Base-by-base conservation (phyloP, 2,329 filamentous ascomycete genomes). In the Claviceps pusilla region DNA sequence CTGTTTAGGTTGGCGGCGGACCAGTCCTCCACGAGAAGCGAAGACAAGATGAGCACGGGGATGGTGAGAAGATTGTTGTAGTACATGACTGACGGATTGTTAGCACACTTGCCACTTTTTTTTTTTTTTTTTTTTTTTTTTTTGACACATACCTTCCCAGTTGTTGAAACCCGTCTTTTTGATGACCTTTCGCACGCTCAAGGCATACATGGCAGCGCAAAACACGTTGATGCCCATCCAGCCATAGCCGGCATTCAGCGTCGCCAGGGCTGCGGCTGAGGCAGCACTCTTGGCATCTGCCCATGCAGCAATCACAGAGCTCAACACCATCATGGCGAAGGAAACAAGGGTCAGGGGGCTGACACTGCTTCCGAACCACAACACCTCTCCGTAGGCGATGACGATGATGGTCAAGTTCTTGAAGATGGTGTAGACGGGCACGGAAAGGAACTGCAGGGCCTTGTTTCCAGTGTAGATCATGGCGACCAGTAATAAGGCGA, bases 101-200 rank as follows among this genome's bases (percentile, higher is more conserved):
- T 19, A 19, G 19, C 19, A 19, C 19, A 19, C 46, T 19, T 33
- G 48, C 16, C 16, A 19, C 3, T 2, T 19, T 19, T 29, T 47
- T 14, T 49, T 24, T 28, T 29, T 49, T 24, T 28, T 29, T 49
- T 24, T 28, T 29, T 49, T 24, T 28, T 29, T 49, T 24, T 28
- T 29, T 19, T 19, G 12, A 48, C 48, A 48, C 48, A 82, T 78
- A 96, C 91, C 95, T 71, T 98, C 93, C 76, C 94, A 97, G 69
- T 97, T 93, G 79, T 95, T 96, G 75, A 98, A 97, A 77, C 95
- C 96, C 76, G 94, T 96, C 73, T 94, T 82, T 83, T 97, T 97
- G 70, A 98, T 98, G 61, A 94, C 86, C 78, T 97, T 97, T 68
- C 91, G 85, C 91, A 96, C 97, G 61, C 86, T 81, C 59, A 98